Conservation (phyloP, 1,284 basidiomycete species). For the Grifola frondosa region DNA sequence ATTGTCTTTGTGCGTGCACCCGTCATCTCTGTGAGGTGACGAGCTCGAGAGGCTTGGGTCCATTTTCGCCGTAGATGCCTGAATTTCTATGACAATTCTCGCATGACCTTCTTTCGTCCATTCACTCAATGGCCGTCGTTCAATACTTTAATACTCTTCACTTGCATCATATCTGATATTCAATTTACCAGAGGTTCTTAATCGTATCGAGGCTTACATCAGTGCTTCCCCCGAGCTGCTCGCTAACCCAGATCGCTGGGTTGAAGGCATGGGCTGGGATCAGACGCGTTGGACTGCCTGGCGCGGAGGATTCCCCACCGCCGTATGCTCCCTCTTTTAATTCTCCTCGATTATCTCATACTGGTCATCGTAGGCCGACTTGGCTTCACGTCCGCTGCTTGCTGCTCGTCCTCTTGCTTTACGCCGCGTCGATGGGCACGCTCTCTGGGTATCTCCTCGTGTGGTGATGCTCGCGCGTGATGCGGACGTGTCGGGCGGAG, state of each 20-base stretch:
- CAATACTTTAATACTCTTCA: too few relatives aligned
- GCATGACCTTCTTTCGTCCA: too few relatives aligned
- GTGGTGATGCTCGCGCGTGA: conserved; percentile 56
- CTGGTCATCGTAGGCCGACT: conserved; percentile 52
- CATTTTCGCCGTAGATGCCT: too few relatives aligned
- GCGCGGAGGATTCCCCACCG: conserved; percentile 69
- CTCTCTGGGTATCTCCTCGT: conserved; percentile 77
- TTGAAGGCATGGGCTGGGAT: conserved; percentile 91
- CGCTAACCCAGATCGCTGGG: conserved; percentile 61
- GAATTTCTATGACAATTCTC: background rate
- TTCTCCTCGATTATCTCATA: conserved; percentile 32
- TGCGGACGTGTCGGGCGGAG: conserved; percentile 66
- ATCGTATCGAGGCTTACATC: conserved; percentile 64
- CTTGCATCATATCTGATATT: background rate
- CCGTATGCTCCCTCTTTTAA: conserved; percentile 47
- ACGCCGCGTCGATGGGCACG: conserved; percentile 79
- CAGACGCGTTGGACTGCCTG: conserved; percentile 73
- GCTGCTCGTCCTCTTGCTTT: conserved; percentile 68
- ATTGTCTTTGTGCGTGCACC: background rate
- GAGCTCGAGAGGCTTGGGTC: too few relatives aligned
- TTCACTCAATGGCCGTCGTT: too few relatives aligned
- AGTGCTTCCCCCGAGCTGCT: conserved; percentile 53
- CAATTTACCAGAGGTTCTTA: conserved; percentile 52
- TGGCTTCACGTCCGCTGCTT: conserved; percentile 66
- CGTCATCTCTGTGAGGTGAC: too few relatives aligned